Percentiles rank a stretch among this genome's conserved stretches.
Evolutionary conservation across 1,139 yeast species (phyloP).

Genomic region (Kurtzmaniella quercitrusa): DNA sequence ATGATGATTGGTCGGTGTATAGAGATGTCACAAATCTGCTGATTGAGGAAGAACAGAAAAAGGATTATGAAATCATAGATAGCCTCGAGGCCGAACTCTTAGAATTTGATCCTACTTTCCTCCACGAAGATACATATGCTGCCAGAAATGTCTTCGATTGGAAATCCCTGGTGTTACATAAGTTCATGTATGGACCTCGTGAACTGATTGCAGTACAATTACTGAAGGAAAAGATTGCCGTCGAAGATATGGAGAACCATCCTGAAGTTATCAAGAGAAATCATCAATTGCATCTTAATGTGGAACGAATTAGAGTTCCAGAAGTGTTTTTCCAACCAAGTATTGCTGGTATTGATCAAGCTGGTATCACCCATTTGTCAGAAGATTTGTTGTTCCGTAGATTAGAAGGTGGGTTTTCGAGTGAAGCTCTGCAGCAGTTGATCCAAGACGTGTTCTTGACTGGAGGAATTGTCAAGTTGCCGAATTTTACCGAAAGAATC

Average conservation of each 20-base stretch:
- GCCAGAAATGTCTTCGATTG: constrained; percentile 80
- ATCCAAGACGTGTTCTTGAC: constrained; percentile 69
- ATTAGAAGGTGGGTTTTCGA: constrained; percentile 46
- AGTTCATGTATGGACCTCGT: constrained; percentile 86
- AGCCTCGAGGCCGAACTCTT: constrained; percentile 71
- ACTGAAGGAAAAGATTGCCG: constrained; percentile 39
- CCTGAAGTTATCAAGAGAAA: constrained; percentile 43
- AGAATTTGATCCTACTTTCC: constrained; percentile 79
- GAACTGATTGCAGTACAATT: constrained; percentile 44
- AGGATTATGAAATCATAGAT: constrained; percentile 56
- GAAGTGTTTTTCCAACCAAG: constrained; percentile 92
- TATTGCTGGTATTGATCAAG: constrained; percentile 93
- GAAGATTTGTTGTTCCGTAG: constrained; percentile 64
- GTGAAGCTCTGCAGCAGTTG: constrained; percentile 50
- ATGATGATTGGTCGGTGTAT: constrained; percentile 92
- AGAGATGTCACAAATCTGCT: constrained; percentile 75
- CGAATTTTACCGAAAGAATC: constrained; percentile 65
- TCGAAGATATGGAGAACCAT: constrained; percentile 40
- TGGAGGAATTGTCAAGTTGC: constrained; percentile 76
- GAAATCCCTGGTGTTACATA: constrained; percentile 74
- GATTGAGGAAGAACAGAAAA: constrained; percentile 71
- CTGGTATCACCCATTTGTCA: constrained; percentile 77
- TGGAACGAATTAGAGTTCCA: constrained; percentile 89
- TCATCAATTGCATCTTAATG: constrained; percentile 85
- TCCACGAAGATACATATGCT: constrained; percentile 73